These are phyloP conservation scores for Elaeagnus macrophylla DNA, from an alignment of 306 rosid genomes.

Conservation along the genomic window DNA sequence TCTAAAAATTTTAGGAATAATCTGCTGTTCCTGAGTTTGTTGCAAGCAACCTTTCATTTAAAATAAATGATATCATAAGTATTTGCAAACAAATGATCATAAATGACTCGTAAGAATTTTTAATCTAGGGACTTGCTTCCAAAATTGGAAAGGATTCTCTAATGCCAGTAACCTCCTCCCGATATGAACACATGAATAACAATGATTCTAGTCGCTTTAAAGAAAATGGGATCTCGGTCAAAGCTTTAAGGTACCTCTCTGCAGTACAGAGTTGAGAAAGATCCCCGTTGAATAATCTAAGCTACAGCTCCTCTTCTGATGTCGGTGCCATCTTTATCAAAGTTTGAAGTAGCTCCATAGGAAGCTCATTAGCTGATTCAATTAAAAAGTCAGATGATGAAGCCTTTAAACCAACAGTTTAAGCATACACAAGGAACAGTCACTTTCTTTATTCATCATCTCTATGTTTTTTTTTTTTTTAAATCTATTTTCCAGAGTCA, in stretches of 20 bases:
- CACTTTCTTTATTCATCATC: no score
- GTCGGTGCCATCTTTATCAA: constrained; percentile 86
- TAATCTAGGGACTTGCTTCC: constrained; percentile 48
- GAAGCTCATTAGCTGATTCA: constrained; percentile 76
- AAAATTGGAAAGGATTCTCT: constrained; percentile 60
- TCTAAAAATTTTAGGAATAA: constrained; percentile 76
- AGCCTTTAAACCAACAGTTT: constrained; percentile 4
- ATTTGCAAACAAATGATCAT: no score
- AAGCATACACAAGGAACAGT: no score
- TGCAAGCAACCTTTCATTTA: constrained; percentile 64
- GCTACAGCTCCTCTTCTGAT: constrained; percentile 76
- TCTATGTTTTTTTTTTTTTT: no score
- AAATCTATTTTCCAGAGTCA: neutral
- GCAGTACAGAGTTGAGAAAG: constrained; percentile 67
- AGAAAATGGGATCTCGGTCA: constrained; percentile 75
- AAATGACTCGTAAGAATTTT: no score
- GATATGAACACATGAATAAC: constrained; percentile 43
- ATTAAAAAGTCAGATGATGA: constrained; percentile 7
- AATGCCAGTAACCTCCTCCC: constrained; percentile 48
- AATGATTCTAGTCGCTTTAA: constrained; percentile 72
- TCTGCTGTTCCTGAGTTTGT: no score
- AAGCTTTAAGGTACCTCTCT: constrained; percentile 73
- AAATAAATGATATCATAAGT: no score
- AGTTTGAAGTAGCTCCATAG: constrained; percentile 67
- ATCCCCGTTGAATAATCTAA: constrained; percentile 56